Evolutionary conservation across 176 grass and related monocot species (phyloP), one percentile per base, ranked within the genome.

Genomic region (Secale cereale): DNA sequence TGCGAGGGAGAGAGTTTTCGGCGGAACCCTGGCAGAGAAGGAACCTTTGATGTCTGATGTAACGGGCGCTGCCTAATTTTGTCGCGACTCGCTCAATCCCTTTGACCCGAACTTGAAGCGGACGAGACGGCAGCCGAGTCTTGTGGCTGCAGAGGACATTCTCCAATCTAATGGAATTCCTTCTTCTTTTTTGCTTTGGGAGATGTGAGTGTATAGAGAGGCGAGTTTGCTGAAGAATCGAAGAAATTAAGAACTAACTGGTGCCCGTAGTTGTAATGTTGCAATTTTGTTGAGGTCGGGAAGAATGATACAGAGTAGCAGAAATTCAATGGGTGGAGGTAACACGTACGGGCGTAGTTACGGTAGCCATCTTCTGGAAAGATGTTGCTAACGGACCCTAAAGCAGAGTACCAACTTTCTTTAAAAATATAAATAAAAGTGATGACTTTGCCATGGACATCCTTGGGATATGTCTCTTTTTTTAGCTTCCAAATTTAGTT

Each of bases 1-100:
- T 29, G 94, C 88, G 6, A 89, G 85, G 74, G 87, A 93, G n/a
- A 83, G 81, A 59, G 69, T 89, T 70, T 97, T 90, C n/a, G 66
- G 71, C 3, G 74, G 87, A 63, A 86, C 82, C 29, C 78, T 14
- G n/a, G 68, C 63, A 41, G 41, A 81, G 8, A 88, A 91, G 26
- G 63, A 81, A n/a, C 1, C 59, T 68, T 74, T 79, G 77, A 70
- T 45, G 71, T 74, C 45, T 17, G 32, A 31, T 59, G 81, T 75
- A 45, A 19, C 11, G 1, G 28, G 1, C 66, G 56, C 30, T 5
- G 12, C 73, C 60, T 90, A 57, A 67, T 83, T 80, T 56, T 74
- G 12, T 26, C 28, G 12, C 6, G 15, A 28, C 33, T n/a, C 4
- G 3, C 57, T 19, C 71, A 57, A 78, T 57, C 72, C 32, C 10